phyloP scores from a whole-genome alignment of 192 early-diverging fungal genomes.

The Coemansia sp. region DNA sequence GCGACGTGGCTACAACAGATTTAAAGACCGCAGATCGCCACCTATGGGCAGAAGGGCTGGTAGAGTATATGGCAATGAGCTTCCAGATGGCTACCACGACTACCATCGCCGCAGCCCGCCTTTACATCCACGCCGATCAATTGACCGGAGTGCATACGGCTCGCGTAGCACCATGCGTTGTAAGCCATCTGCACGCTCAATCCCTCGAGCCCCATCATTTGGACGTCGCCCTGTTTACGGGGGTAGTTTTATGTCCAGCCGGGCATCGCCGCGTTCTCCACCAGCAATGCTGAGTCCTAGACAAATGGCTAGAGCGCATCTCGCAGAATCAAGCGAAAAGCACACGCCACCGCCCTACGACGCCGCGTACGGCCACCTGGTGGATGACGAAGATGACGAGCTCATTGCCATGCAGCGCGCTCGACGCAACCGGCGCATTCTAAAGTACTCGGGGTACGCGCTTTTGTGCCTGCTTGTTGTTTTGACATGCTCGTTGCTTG shows the following conservation, averaged over 20 bases:
- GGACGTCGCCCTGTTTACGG: constrained; percentile 13
- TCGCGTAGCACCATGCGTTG: constrained; percentile 16
- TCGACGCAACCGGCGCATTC: constrained; percentile 23
- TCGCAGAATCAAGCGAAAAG: constrained; percentile 19
- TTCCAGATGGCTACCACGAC: constrained; percentile 26
- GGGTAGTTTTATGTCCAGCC: constrained; percentile 13
- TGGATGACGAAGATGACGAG: constrained; percentile 29
- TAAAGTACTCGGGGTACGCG: constrained; percentile 25
- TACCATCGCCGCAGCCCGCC: constrained; percentile 23
- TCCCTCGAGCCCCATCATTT: constrained; percentile 28
- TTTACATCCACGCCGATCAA: constrained; percentile 9
- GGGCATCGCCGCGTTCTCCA: constrained; percentile 17
- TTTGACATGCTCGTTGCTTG: constrained; percentile 26
- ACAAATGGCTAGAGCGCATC: not conserved
- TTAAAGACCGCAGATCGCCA: constrained; percentile 15
- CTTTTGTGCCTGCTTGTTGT: constrained; percentile 12
- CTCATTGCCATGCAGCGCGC: constrained; percentile 38
- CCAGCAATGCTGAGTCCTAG: constrained; percentile 8
- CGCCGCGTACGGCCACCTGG: constrained; percentile 6
- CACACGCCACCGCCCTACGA: constrained; percentile 32
- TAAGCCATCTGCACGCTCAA: constrained; percentile 12
- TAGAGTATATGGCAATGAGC: constrained; percentile 13
- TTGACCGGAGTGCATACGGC: constrained; percentile 8
- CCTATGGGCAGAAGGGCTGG: constrained; percentile 17
- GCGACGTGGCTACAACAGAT: constrained; percentile 5